Conservation (phyloP, 805 yeast genomes). For the Suhomyces canberraensis region DNA sequence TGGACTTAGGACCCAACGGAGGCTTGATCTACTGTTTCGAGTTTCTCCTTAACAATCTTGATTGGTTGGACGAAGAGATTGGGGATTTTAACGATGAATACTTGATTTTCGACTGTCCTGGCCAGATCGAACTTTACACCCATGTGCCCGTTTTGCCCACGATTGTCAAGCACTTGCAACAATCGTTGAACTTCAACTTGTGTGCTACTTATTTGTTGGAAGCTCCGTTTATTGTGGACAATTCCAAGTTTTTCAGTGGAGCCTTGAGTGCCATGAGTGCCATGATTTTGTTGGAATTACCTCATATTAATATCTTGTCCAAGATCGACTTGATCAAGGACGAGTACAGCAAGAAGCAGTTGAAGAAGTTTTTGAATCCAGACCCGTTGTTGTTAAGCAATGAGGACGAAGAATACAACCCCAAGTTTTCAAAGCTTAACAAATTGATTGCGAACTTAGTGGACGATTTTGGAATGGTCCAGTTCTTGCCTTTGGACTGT, state of each 20-base stretch:
- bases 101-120: constrained; percentile 93
- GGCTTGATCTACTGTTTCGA: constrained; percentile 92
- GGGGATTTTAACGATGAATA: constrained; percentile 96
- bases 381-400: constrained; percentile 74
- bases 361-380: constrained; percentile 85
- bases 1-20: constrained; percentile 93
- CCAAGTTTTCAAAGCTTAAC: constrained; percentile 68
- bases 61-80: constrained; percentile 96
- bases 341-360: constrained; percentile 67
- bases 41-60: constrained; percentile 80
- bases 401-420: constrained; percentile 36
- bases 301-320: constrained; percentile 87
- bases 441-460: constrained; percentile 83
- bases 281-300: constrained; percentile 91
- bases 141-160: constrained; percentile 93
- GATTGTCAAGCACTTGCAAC: constrained; percentile 79
- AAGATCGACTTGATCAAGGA: constrained; percentile 84
- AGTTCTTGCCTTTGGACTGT: constrained; percentile 84
- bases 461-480: constrained; percentile 99
- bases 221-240: constrained; percentile 90
- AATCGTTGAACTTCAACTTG: constrained; percentile 74
- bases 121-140: constrained; percentile 91
- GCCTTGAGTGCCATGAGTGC: constrained; percentile 97
- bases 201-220: constrained; percentile 93
- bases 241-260: constrained; percentile 91